These are phyloP conservation scores for Lachnellula subtilissima DNA, from an alignment of 2,329 filamentous ascomycete genomes.

Conservation along the genomic window DNA sequence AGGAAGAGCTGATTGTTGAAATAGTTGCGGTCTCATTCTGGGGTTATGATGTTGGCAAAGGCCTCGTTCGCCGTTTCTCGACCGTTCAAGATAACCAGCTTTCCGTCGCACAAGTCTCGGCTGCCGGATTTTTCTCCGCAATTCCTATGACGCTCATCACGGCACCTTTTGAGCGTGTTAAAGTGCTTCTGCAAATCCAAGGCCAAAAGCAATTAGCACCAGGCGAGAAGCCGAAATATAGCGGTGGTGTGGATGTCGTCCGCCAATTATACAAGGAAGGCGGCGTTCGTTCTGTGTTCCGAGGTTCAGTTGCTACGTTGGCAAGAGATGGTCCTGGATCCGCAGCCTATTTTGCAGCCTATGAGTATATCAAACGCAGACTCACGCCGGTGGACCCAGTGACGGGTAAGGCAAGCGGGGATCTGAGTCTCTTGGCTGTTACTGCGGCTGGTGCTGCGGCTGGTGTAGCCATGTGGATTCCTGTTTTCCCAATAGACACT, in stretches of 20 bases:
- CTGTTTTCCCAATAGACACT: constrained; percentile 95
- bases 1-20: constrained; percentile 1
- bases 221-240: constrained; percentile 90
- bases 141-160: constrained; percentile 97
- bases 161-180: constrained; percentile 98
- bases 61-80: constrained; percentile 67
- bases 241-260: constrained; percentile 82
- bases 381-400: constrained; percentile 77
- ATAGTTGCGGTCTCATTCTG: constrained; percentile 66
- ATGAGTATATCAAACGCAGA: constrained; percentile 87
- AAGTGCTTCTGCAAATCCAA: constrained; percentile 96
- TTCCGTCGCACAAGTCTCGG: constrained; percentile 80
- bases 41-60: constrained; percentile 95
- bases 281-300: constrained; percentile 86
- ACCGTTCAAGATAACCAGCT: constrained; percentile 65
- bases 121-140: constrained; percentile 95
- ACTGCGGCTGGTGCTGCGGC: constrained; percentile 84
- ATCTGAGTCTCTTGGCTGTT: constrained; percentile 76
- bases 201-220: constrained; percentile 80
- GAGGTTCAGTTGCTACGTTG: constrained; percentile 83
- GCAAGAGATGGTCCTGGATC: constrained; percentile 90
- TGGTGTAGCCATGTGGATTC: constrained; percentile 98
- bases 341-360: constrained; percentile 94
- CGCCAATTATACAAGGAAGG: constrained; percentile 89
- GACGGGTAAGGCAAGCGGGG: constrained; percentile 66